Evolutionary conservation across 352 stramenopile species (phyloP).

Genomic region (Phytophthora fragariae): DNA sequence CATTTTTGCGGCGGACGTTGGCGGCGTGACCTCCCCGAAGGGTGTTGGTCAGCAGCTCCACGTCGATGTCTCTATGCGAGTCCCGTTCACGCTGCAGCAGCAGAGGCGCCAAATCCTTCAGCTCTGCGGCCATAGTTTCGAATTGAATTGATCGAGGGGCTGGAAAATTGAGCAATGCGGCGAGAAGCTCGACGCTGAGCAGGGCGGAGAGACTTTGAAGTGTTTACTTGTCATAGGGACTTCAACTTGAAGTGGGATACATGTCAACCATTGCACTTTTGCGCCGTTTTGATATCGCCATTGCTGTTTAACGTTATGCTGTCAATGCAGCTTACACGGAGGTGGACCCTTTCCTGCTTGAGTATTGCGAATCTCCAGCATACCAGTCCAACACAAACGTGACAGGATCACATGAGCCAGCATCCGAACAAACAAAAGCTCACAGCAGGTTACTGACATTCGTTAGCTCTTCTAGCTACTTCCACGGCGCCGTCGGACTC

Average conservation of each 20-base stretch:
- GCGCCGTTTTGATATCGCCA: neutral
- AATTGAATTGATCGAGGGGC: neutral
- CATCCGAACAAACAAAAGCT: constrained; percentile 3
- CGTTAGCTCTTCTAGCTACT: constrained; percentile 11
- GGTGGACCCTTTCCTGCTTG: neutral
- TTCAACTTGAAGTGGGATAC: constrained; percentile 25
- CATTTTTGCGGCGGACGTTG: constrained; percentile 23
- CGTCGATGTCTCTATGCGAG: constrained; percentile 4
- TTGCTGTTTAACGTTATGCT: neutral
- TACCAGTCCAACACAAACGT: no score
- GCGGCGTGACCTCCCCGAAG: constrained; percentile 22
- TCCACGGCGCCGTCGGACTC: constrained; percentile 3
- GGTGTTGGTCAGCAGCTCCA: constrained; percentile 21
- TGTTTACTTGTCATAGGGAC: constrained; percentile 30
- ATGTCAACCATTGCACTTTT: neutral
- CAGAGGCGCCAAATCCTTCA: constrained; percentile 26
- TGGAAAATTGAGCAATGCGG: constrained; percentile 17
- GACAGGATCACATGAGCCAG: no score
- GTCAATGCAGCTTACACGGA: neutral
- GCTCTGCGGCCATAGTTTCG: constrained; percentile 1
- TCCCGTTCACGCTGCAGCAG: constrained; percentile 20
- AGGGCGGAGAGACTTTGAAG: constrained; percentile 10
- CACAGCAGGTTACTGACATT: constrained; percentile 33
- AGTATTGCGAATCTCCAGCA: neutral
- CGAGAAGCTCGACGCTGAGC: neutral